These are phyloP conservation scores for Medicago arabica DNA, from an alignment of 306 rosid species.

Conservation along the genomic window DNA sequence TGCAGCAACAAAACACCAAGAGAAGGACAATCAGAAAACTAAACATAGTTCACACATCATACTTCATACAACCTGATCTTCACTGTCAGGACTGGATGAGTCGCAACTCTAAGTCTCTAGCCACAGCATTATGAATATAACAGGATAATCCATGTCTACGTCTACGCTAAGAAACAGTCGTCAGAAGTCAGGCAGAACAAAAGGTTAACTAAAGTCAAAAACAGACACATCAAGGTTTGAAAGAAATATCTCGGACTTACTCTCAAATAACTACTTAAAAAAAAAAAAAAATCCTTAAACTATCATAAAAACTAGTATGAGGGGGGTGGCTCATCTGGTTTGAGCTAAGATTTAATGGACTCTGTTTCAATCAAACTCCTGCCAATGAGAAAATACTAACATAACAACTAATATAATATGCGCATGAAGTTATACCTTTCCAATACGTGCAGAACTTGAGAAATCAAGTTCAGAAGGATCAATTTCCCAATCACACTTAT, in stretches of 20 bases:
- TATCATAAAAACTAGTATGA: no score
- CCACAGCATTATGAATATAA: constrained; percentile 21
- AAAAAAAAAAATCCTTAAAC: no score
- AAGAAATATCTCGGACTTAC: neutral
- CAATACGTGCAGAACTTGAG: constrained; percentile 72
- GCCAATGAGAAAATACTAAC: no score
- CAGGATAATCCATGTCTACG: neutral
- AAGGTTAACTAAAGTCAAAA: constrained; percentile 27
- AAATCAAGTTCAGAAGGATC: constrained; percentile 95
- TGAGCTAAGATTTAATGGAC: no score
- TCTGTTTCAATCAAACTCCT: no score
- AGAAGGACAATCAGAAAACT: constrained; percentile 15
- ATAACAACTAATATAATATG: no score
- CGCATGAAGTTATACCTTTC: constrained; percentile 60
- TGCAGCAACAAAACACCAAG: neutral
- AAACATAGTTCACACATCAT: constrained; percentile 6
- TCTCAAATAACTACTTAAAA: neutral
- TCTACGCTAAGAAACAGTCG: no score
- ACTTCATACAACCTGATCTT: constrained; percentile 11
- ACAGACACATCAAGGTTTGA: constrained; percentile 18
- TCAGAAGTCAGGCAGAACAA: no score
- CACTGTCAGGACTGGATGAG: constrained; percentile 1
- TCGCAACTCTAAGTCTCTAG: constrained; percentile 28
- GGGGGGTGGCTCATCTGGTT: no score
- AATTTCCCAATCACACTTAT: constrained; percentile 99